Conservation (phyloP, 2,329 filamentous ascomycete genomes). For the Xylaria sp. region DNA sequence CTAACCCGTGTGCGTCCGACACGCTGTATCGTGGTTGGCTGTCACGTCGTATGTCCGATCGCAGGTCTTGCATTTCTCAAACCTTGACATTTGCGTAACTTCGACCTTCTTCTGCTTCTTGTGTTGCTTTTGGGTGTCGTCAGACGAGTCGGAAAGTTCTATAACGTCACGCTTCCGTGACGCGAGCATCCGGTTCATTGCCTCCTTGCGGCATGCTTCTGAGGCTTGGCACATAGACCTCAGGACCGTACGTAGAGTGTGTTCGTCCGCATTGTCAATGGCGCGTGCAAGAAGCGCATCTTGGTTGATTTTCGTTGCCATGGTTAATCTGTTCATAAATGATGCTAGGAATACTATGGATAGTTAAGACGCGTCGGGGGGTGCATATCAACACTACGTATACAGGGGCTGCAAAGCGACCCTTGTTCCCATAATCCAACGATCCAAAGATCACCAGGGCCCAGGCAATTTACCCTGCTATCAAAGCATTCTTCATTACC, state of each 20-base stretch:
- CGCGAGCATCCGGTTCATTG: conserved; percentile 17
- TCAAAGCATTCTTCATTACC: background rate
- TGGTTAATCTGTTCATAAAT: background rate
- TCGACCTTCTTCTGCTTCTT: conserved; percentile 21
- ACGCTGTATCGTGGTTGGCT: conserved; percentile 29
- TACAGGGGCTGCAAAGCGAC: too few relatives aligned
- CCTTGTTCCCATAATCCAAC: background rate
- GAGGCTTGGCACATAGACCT: conserved; percentile 30
- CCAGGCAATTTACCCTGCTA: background rate
- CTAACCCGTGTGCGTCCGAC: conserved; percentile 27
- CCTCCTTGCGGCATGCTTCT: conserved; percentile 26
- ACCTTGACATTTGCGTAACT: conserved; percentile 6
- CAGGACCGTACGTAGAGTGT: conserved; percentile 20
- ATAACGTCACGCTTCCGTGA: conserved; percentile 20
- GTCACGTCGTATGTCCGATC: conserved; percentile 29
- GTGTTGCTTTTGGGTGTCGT: conserved; percentile 8
- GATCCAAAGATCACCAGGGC: background rate
- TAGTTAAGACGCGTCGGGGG: background rate
- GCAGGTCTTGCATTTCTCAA: conserved; percentile 27
- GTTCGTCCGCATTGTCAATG: conserved; percentile 23
- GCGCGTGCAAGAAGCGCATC: conserved; percentile 15
- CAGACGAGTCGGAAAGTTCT: conserved; percentile 27
- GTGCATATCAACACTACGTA: background rate
- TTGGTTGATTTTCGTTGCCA: conserved; percentile 6
- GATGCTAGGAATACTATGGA: background rate